Evolutionary conservation across 208 protist genomes (phyloP).

Genomic region (Entamoeba dispar): DNA sequence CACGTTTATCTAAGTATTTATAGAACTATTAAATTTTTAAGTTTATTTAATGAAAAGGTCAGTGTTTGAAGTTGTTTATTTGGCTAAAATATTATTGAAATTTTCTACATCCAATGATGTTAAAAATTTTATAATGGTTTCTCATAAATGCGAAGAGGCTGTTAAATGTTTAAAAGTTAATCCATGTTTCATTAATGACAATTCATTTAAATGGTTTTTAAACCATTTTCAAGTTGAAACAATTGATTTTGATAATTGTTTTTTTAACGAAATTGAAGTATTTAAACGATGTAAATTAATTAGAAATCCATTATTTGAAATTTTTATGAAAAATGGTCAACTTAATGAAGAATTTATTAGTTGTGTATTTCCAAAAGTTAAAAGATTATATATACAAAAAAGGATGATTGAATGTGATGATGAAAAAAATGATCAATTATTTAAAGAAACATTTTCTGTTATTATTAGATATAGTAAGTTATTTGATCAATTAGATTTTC

Average conservation of each 20-base stretch:
- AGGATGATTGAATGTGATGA: background rate
- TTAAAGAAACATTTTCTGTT: background rate
- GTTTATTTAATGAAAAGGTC: background rate
- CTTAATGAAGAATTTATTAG: background rate
- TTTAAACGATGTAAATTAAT: background rate
- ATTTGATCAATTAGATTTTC: background rate
- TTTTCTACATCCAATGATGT: background rate
- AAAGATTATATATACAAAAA: too few species aligned
- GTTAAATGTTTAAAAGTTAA: background rate
- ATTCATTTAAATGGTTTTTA: background rate
- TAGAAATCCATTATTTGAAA: background rate
- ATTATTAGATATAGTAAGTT: background rate
- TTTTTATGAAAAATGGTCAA: background rate
- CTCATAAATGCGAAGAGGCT: background rate
- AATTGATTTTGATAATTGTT: background rate
- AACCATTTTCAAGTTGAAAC: background rate
- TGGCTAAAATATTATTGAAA: background rate
- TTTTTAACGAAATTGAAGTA: background rate
- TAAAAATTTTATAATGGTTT: background rate
- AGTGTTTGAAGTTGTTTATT: background rate
- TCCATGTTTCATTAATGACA: background rate
- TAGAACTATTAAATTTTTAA: too few species aligned
- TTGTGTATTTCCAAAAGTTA: background rate
- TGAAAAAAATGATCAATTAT: background rate
- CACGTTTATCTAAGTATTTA: too few species aligned